Percentiles rank a stretch among this genome's conserved stretches.
Conservation (phyloP, 768 basidiomycete genomes). For the Suillus hirtellus region DNA sequence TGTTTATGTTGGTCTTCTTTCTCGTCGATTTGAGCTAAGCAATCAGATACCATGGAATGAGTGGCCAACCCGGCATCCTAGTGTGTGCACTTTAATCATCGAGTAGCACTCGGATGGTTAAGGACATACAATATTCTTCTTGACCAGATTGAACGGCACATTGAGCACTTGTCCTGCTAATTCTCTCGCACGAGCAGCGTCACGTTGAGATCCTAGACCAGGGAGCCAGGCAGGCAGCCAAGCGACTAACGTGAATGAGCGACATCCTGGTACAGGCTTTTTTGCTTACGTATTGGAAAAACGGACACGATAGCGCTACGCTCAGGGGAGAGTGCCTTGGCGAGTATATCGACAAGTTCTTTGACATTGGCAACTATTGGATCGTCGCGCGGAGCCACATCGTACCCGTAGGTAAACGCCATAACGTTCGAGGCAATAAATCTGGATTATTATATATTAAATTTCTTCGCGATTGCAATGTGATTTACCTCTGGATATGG, state of each 20-base stretch:
- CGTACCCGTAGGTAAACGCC: conserved; percentile 29
- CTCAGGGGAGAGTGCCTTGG: conserved; percentile 23
- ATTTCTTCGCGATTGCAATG: background rate
- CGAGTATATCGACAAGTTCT: conserved; percentile 21
- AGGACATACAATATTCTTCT: conserved; percentile 24
- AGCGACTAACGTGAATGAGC: conserved; percentile 16
- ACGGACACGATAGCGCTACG: conserved; percentile 21
- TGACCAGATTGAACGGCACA: conserved; percentile 26
- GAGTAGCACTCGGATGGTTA: background rate
- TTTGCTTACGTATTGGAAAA: conserved; percentile 25
- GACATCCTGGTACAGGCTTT: background rate
- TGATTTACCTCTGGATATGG: conserved; percentile 23
- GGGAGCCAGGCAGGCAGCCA: conserved; percentile 28
- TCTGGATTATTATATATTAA: conserved; percentile 11
- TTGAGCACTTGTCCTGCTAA: conserved; percentile 24
- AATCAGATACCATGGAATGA: conserved; percentile 29
- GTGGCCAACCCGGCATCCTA: conserved; percentile 21
- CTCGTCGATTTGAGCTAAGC: conserved; percentile 20
- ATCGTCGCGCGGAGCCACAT: conserved; percentile 19
- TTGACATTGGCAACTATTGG: conserved; percentile 23
- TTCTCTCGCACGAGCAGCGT: conserved; percentile 17
- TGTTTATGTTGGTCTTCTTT: conserved; percentile 17
- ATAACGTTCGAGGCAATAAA: conserved; percentile 28
- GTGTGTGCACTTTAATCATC: background rate
- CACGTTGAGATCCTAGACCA: conserved; percentile 21